Percentiles rank a stretch among this genome's conserved stretches.
These are phyloP conservation scores for Mycena venus DNA, from an alignment of 768 basidiomycete species.

Conservation along the genomic window DNA sequence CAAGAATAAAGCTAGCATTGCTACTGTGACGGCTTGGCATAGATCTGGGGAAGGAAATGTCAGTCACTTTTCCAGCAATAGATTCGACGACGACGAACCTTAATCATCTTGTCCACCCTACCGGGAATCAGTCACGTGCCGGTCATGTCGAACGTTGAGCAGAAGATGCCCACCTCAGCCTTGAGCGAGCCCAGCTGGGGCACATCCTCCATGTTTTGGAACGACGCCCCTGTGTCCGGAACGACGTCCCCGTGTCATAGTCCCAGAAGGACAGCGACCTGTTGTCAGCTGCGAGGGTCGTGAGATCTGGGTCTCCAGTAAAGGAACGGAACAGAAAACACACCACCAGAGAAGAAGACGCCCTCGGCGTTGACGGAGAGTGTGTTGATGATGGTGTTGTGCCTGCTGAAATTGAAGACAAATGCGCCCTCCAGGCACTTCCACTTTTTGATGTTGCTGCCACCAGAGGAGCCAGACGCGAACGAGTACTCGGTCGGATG, in stretches of 20 bases:
- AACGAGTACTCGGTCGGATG: slow-evolving; percentile 98
- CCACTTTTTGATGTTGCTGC: slow-evolving; percentile 99
- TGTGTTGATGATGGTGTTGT: slow-evolving; percentile 98
- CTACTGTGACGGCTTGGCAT: slow-evolving; percentile 77
- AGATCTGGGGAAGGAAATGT: no score
- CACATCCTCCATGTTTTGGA: slow-evolving; percentile 93
- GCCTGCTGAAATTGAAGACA: slow-evolving; percentile 96
- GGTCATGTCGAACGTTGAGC: slow-evolving; percentile 96
- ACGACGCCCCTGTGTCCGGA: no score
- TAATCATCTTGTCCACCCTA: slow-evolving; percentile 99
- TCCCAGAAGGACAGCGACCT: slow-evolving; percentile 95
- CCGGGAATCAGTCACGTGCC: slow-evolving; percentile 96
- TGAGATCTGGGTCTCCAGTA: neutral
- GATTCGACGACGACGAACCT: slow-evolving; percentile 63
- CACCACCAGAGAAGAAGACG: slow-evolving; percentile 97
- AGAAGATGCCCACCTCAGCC: slow-evolving; percentile 96
- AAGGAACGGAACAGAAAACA: slow-evolving; percentile 38
- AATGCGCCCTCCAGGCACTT: slow-evolving; percentile 97
- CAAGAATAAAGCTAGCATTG: neutral
- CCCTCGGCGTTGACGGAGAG: slow-evolving; percentile 94
- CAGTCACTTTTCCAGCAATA: no score
- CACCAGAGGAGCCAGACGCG: slow-evolving; percentile 95
- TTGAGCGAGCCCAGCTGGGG: slow-evolving; percentile 99
- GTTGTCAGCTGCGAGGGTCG: slow-evolving; percentile 91
- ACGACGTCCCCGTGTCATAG: slow-evolving; percentile 91